These are phyloP conservation scores for Penicillium argentinense DNA, from an alignment of 495 filamentous ascomycete species.

Conservation along the genomic window DNA sequence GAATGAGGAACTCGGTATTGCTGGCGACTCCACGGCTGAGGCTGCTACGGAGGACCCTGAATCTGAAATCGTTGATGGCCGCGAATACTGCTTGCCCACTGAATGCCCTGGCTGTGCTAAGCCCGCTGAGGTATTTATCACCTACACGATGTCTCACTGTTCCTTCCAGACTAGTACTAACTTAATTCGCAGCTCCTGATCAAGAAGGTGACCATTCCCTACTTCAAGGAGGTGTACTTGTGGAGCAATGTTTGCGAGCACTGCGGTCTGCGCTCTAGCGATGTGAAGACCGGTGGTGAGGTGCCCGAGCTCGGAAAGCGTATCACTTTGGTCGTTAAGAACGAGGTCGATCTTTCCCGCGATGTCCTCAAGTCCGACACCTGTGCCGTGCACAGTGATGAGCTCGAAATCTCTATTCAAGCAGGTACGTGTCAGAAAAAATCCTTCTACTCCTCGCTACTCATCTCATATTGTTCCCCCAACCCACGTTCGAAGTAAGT, in stretches of 20 bases:
- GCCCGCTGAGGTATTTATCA: no score
- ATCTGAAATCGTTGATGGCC: constrained; percentile 80
- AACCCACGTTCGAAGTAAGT: no score
- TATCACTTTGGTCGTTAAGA: constrained; percentile 75
- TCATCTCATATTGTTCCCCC: no score
- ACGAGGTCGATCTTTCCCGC: constrained; percentile 73
- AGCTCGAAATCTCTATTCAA: constrained; percentile 79
- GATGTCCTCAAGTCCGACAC: constrained; percentile 98
- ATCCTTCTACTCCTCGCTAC: no score
- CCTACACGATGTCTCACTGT: no score
- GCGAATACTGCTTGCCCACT: constrained; percentile 87
- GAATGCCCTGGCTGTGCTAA: constrained; percentile 88
- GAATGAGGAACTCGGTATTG: constrained; percentile 77
- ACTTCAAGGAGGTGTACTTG: constrained; percentile 93
- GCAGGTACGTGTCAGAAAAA: no score
- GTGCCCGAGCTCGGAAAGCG: constrained; percentile 84
- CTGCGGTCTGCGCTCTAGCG: constrained; percentile 93
- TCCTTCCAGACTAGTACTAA: no score
- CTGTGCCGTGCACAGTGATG: constrained; percentile 78
- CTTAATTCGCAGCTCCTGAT: constrained; percentile 4
- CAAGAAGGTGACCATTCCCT: constrained; percentile 92
- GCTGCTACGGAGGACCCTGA: constrained; percentile 35
- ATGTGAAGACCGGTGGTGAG: constrained; percentile 94
- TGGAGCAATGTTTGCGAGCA: constrained; percentile 85
- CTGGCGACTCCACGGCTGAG: constrained; percentile 31